Evolutionary conservation across 208 protist genomes (phyloP), one percentile per base, ranked within the genome.

Genomic region (Wallacemonas collosoma): DNA sequence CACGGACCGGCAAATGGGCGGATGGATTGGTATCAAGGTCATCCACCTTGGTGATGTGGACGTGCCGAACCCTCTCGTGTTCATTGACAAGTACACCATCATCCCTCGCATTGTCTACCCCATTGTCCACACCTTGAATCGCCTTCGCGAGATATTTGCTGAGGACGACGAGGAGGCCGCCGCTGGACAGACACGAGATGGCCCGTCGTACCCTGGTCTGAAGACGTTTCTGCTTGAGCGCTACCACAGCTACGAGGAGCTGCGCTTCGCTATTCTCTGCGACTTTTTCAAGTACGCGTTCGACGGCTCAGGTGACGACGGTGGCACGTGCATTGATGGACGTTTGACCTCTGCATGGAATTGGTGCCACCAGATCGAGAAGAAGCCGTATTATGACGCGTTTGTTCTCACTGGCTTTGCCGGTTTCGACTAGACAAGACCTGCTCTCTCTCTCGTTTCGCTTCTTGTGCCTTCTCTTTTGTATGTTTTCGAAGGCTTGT

Each of bases 1-100:
- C 38, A 85, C 93, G 15, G 87, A 99, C 72, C 45, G 77, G 44
- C 63, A 81, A 40, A 80, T 98, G 61, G 91, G 92, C 45, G 83
- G 90, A 17, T 99, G 98, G 97, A 86, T 99, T 3, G 98, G 98
- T 7, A 98, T 96, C 48, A 95, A 93, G 55, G 98, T 99, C 1
- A 97, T 99, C 61, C 98, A 99, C 74, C 77, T 99, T 17, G 98
- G 98, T 63, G 98, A 99, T 77, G 82, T 90, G 51, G 98, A 99
- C 71, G 98, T 99, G 50, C 98, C 98, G 12, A 99, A 99, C 65
- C 95, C 98, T 6, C 82, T 99, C 1, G 94, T 98, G 39, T 99
- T 99, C 81, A 99, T 99, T 69, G 98, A 99, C 71, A 99, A 99
- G 77, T 99, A 99, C 84, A 99, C 97, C 17, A 93, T 98, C 48